Conservation (phyloP, 441 rosid genomes). For the Adansonia grandidieri region DNA sequence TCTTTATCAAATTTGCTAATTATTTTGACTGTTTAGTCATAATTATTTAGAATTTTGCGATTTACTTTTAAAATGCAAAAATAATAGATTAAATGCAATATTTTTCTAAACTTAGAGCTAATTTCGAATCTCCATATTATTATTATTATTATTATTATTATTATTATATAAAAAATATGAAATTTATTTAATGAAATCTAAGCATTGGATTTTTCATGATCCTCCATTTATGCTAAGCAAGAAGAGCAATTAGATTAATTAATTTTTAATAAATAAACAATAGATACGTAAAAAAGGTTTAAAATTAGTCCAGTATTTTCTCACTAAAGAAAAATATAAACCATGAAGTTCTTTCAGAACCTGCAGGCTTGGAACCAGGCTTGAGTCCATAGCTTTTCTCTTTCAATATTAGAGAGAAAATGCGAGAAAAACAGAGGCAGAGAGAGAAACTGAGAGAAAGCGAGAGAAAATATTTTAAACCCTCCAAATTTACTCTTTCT, state of each 20-base stretch:
- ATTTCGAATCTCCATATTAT: too few relatives aligned
- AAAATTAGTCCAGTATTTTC: conserved; percentile 43
- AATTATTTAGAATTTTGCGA: too few relatives aligned
- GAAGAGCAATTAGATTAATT: background rate
- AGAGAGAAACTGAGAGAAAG: conserved; percentile 31
- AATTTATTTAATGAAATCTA: too few relatives aligned
- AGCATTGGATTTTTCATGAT: too few relatives aligned
- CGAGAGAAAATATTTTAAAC: conserved; percentile 11
- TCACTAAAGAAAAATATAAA: conserved; percentile 31
- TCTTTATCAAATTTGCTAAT: too few relatives aligned
- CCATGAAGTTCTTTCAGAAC: conserved; percentile 29
- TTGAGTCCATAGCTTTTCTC: conserved; percentile 45
- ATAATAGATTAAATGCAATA: too few relatives aligned
- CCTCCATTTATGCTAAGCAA: too few relatives aligned
- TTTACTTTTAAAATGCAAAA: background rate
- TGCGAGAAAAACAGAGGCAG: conserved; percentile 27
- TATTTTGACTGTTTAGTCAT: too few relatives aligned
- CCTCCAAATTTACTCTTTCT: conserved; percentile 25
- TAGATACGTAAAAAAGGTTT: background rate
- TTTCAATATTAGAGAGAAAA: conserved; percentile 42
- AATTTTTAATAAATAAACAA: background rate
- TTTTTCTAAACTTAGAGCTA: too few relatives aligned
- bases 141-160: too few relatives aligned
- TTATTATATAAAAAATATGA: too few relatives aligned
- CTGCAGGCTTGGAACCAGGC: conserved; percentile 69